A percentile compares a stretch with the other conserved stretches of the same genome.
These are phyloP conservation scores for Elaeagnus macrophylla DNA, from an alignment of 306 rosid species.

Conservation along the genomic window DNA sequence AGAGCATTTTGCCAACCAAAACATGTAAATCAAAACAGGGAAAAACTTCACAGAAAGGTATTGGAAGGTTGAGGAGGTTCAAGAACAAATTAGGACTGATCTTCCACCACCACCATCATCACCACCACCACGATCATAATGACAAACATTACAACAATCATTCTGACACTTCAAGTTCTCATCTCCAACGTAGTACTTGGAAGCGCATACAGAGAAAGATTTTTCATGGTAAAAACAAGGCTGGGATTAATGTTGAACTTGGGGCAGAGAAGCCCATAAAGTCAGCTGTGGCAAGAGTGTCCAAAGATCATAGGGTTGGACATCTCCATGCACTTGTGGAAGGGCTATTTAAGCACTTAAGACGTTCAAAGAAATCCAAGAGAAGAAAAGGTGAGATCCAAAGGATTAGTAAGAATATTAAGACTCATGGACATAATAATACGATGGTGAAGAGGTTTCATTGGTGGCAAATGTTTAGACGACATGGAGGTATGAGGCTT, in stretches of 20 bases:
- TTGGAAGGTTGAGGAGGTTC: conserved; percentile 41
- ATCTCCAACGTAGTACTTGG: conserved; percentile 27
- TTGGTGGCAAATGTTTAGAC: conserved; percentile 42
- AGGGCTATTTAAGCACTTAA: conserved; percentile 43
- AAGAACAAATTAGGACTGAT: conserved; percentile 62
- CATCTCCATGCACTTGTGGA: conserved; percentile 46
- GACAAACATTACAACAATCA: not conserved
- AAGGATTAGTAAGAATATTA: conserved; percentile 3
- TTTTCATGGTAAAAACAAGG: conserved; percentile 23
- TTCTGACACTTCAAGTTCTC: conserved; percentile 6
- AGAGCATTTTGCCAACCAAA: conserved; percentile 17
- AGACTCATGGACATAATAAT: conserved; percentile 20
- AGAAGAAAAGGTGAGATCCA: conserved; percentile 12
- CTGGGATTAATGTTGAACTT: not conserved
- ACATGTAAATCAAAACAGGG: conserved; percentile 14
- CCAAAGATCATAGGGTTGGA: conserved; percentile 30
- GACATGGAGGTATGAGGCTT: conserved; percentile 33
- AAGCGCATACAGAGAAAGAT: conserved; percentile 28
- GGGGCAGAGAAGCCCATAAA: conserved; percentile 11
- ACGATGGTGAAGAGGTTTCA: conserved; percentile 26
- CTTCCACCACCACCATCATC: conserved; percentile 78
- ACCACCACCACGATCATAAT: conserved; percentile 33
- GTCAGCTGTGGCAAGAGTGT: conserved; percentile 13
- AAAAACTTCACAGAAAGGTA: conserved; percentile 18
- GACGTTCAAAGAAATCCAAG: conserved; percentile 31